Evolutionary conservation across 306 rosid genomes (phyloP).

Genomic region (Quillaja saponaria): DNA sequence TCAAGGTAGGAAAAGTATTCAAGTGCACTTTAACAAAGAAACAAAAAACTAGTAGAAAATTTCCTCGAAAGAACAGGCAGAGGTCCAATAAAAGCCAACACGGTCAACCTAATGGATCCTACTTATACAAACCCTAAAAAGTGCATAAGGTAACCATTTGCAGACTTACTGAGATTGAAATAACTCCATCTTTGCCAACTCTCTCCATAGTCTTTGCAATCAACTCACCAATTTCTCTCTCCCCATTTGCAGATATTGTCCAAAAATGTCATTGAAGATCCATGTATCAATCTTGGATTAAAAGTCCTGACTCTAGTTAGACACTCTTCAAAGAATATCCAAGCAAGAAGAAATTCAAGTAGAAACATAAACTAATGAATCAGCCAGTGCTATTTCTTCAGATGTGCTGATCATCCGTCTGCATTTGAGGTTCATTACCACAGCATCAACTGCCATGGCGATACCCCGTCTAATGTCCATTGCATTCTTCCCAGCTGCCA

Average conservation of each 20-base stretch:
- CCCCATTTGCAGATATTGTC: constrained; percentile 92
- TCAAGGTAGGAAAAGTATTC: too few relatives aligned
- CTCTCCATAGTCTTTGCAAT: constrained; percentile 98
- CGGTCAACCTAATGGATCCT: too few relatives aligned
- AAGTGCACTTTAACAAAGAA: too few relatives aligned
- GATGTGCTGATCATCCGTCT: constrained; percentile 91
- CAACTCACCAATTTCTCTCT: constrained; percentile 92
- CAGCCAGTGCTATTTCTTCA: constrained; percentile 95
- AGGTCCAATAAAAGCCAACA: too few relatives aligned
- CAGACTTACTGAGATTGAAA: constrained; percentile 76
- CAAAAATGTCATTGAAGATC: constrained; percentile 57
- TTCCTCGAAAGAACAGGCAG: too few relatives aligned
- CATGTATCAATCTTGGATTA: neutral
- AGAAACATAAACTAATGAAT: constrained; percentile 6
- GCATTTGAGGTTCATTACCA: constrained; percentile 86
- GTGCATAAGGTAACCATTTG: too few relatives aligned
- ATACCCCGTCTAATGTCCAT: constrained; percentile 97
- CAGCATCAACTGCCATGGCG: constrained; percentile 82
- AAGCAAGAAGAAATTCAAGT: neutral
- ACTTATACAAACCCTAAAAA: too few relatives aligned
- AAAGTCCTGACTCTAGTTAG: neutral
- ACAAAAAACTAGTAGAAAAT: too few relatives aligned
- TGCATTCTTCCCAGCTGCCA: constrained; percentile 97
- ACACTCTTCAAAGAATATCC: neutral
- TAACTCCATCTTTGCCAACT: constrained; percentile 97